Base-by-base conservation (phyloP, 805 yeast species). In the Teunomyces funiuensis region DNA sequence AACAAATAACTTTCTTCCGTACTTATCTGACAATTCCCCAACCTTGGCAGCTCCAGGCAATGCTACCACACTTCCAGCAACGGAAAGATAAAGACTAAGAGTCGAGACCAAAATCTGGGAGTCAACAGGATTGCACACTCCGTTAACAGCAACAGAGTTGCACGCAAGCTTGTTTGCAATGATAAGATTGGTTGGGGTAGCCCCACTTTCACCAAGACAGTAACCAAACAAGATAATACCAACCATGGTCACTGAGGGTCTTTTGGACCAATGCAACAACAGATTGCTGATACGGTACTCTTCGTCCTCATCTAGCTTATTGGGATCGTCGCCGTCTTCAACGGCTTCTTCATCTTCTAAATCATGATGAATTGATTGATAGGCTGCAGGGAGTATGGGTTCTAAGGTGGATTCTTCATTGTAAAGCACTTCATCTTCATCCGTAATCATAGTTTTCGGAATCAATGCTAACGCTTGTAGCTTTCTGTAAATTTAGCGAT, bases 171-270 rank as follows among this genome's bases (percentile, higher is more conserved):
- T 61, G 37, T 57, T 52, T 3, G 54, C 43, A 50, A 62, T 43
- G 51, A 67, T 43, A 50, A 66, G 63, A 73, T 78, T 28, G 56
- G 71, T 44, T 53, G 80, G 38, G 48, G 56, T 60, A 61, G 67
- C 50, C 50, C 60, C 46, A 61, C 63, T 40, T 54, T 52, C 7
- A 61, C 76, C 62, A 37, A 80, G 53, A 7, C 80, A 65, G 41
- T 63, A 58, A 3, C 76, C 33, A 28, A 79, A 69, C 3, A 74
- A 30, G 1, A 71, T 56, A 2, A 65, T 26, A 16, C 80, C 69
- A 8, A 82, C 54, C 62, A 78, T 66, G 10, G 61, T 49, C 6
- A 80, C 61, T 2, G 84, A 74, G 0, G 90, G 90, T 33, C 83
- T 64, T 19, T 65, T 65, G 41, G 73, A 61, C 84, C 86, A 82